A percentile compares a stretch with the other conserved stretches of the same genome.
Evolutionary conservation across 2,329 filamentous ascomycete species (phyloP).

Genomic region (Pseudofabraea citricarpa): DNA sequence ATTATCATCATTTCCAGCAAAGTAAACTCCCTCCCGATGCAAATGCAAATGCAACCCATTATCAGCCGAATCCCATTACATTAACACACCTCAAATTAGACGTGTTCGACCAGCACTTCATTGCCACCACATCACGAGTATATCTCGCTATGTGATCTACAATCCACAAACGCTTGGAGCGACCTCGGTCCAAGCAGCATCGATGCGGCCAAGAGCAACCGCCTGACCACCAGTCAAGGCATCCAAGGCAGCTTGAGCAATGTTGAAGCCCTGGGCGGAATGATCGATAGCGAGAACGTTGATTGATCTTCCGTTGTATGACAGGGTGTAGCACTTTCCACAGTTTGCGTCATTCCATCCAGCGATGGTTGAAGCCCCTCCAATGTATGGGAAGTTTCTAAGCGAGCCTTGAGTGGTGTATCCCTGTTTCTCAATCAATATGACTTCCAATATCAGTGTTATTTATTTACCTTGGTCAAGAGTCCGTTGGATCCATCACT

Average conservation of each 20-base stretch:
- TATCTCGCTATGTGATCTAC: not conserved
- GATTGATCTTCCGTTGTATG: conserved; percentile 45
- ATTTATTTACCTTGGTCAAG: conserved; percentile 39
- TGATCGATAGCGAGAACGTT: conserved; percentile 53
- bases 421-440: too few relatives aligned
- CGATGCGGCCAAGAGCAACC: conserved; percentile 44
- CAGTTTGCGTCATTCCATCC: conserved; percentile 52
- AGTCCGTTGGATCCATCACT: conserved; percentile 65
- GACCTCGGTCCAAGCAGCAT: conserved; percentile 43
- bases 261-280: conserved; percentile 46
- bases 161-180: conserved; percentile 35
- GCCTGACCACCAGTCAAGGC: conserved; percentile 48
- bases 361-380: conserved; percentile 44
- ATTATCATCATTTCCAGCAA: too few relatives aligned
- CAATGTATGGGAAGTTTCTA: conserved; percentile 49
- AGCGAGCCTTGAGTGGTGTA: conserved; percentile 51
- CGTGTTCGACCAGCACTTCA: too few relatives aligned
- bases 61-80: too few relatives aligned
- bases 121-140: not conserved
- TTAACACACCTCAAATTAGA: too few relatives aligned
- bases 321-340: conserved; percentile 49
- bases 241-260: conserved; percentile 52
- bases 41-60: too few relatives aligned
- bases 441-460: too few relatives aligned
- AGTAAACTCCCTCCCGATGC: too few relatives aligned